Base-by-base conservation (phyloP, 768 basidiomycete genomes). In the Phlebiopsis gigantea region DNA sequence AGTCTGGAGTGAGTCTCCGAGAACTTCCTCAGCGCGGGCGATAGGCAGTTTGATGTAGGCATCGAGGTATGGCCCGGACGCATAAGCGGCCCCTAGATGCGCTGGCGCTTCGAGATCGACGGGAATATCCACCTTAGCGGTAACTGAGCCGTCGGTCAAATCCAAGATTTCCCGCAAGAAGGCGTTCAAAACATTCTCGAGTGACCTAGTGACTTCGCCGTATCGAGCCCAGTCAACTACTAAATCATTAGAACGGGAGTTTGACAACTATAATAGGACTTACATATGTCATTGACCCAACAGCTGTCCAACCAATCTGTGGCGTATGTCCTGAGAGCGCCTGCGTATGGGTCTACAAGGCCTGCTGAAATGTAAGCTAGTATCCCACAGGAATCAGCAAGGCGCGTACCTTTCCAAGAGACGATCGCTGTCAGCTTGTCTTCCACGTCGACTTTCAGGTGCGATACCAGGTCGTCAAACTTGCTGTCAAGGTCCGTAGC, bases 401-500 rank as follows among this genome's bases (percentile, higher is more conserved):
- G 26, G 14, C 3, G 56, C 72, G 5, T 61, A 86, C 84, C 79
- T 67, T 74, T 73, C 51, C 81, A 68, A 15, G 73, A 75, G 26
- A 79, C 57, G 5, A 67, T 65, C 57, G 75, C 74, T 22, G 84
- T 81, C 1, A 84, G 74, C 53, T 73, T 79, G 29, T 87, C 87
- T 30, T 79, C 74, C 1, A 78, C 64, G 64, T 90, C 88, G 29
- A 89, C 65, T 1, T 73, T 60, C 54, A 84, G 58, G 1, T 60
- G 61, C 1, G 66, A 64, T 31, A 89, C 57, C 5, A 74, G 62
- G 12, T 73, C 68, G 21, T 67, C 66, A 44, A 90, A 75, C 65
- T 81, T 83, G 54, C 61, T 68, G 66, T 90, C 88, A 41, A 84
- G 65, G 57, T 87, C 83, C 55, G 75, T 77, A 2, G 77, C 78